These are phyloP conservation scores for Iberis pinnata DNA, from an alignment of 345 rosid species.

Conservation along the genomic window DNA sequence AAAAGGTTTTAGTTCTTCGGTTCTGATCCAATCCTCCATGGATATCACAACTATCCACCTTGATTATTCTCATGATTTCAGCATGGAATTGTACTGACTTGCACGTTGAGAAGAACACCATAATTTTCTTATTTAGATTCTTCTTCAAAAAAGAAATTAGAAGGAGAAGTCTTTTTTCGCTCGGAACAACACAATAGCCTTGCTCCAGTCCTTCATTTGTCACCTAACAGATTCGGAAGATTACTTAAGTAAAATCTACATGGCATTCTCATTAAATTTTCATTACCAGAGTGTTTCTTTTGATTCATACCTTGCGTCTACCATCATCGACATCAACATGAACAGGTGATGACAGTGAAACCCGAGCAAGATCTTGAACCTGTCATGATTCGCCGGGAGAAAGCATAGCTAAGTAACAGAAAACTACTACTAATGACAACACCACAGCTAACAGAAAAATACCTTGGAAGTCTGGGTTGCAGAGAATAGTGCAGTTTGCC, in stretches of 20 bases:
- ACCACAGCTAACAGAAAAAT: constrained; percentile 11
- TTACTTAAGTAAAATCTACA: too few relatives aligned
- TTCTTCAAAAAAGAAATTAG: constrained; percentile 89
- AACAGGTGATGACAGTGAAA: constrained; percentile 70
- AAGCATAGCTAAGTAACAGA: background rate
- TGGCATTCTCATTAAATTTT: constrained; percentile 6
- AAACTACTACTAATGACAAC: background rate
- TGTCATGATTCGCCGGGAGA: constrained; percentile 15
- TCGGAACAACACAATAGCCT: constrained; percentile 85
- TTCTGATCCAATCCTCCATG: constrained; percentile 91
- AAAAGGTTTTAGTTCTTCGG: constrained; percentile 84
- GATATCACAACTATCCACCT: constrained; percentile 75
- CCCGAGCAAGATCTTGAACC: constrained; percentile 95
- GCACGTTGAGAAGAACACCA: constrained; percentile 98
- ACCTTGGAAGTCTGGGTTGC: constrained; percentile 96
- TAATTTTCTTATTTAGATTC: constrained; percentile 79
- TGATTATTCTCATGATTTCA: constrained; percentile 71
- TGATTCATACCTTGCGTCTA: too few relatives aligned
- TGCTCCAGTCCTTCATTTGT: constrained; percentile 94
- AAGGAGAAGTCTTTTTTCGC: constrained; percentile 70
- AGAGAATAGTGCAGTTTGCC: constrained; percentile 94
- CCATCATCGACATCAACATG: constrained; percentile 92
- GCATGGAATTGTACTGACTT: constrained; percentile 82
- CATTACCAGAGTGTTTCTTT: constrained; percentile 64
- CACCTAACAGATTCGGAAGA: constrained; percentile 59